A percentile compares a stretch with the other conserved stretches of the same genome.
Evolutionary conservation across 805 yeast genomes (phyloP).

Genomic region (Ogataea angusta): DNA sequence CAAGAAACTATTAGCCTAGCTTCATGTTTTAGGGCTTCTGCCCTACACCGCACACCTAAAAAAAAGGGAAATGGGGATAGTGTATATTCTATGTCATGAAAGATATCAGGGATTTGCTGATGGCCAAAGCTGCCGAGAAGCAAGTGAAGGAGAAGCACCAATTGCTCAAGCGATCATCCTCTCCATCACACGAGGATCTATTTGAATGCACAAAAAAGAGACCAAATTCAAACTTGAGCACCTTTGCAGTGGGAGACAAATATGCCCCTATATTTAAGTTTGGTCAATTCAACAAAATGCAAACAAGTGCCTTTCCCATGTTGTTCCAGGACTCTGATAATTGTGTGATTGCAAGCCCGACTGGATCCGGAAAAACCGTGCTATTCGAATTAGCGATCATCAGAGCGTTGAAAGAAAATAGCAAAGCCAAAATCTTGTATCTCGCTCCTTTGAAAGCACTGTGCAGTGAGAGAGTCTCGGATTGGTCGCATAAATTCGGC

Average conservation of each 20-base stretch:
- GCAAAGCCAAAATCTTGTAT: constrained; percentile 39
- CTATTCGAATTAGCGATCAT: constrained; percentile 52
- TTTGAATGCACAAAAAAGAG: not conserved
- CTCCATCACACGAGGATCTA: constrained; percentile 5
- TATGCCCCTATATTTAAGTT: constrained; percentile 36
- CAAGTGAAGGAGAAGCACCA: not conserved
- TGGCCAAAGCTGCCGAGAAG: not conserved
- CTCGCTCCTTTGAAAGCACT: constrained; percentile 61
- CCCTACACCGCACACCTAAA: constrained; percentile 1
- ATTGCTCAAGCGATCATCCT: not conserved
- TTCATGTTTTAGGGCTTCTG: no score
- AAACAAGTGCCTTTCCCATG: constrained; percentile 39
- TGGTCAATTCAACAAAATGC: constrained; percentile 46
- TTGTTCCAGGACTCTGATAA: constrained; percentile 38
- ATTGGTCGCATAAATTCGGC: constrained; percentile 43
- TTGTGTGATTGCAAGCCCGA: constrained; percentile 51
- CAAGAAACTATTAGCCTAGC: no score
- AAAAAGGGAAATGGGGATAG: constrained; percentile 6
- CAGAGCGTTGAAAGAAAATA: constrained; percentile 25
- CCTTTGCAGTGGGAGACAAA: constrained; percentile 35
- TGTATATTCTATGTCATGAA: constrained; percentile 1
- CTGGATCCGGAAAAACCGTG: constrained; percentile 60
- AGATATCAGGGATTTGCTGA: constrained; percentile 5
- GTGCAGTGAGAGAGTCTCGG: constrained; percentile 46
- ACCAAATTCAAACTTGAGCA: constrained; percentile 1